phyloP scores from a whole-genome alignment of 768 basidiomycete species.

The Paxillus ammoniavirescens region DNA sequence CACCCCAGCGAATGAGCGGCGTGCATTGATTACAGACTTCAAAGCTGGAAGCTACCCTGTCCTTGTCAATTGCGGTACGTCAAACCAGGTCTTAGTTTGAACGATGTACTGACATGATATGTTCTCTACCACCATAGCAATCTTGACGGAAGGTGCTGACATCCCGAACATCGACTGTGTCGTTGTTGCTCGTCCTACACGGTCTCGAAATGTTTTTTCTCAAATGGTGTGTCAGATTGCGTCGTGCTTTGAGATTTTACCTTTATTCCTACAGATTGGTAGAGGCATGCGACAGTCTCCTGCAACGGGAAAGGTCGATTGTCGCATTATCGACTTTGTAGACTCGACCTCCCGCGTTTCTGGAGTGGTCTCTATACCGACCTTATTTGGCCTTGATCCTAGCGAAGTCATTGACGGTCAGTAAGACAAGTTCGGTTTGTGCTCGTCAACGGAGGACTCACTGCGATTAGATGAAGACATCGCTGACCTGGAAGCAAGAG shows the following conservation, averaged over 20 bases:
- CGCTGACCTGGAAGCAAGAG: conserved; percentile 46
- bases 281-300: conserved; percentile 89
- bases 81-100: conserved; percentile 8
- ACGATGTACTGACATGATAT: not conserved
- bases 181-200: conserved; percentile 82
- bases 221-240: conserved; percentile 69
- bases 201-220: conserved; percentile 84
- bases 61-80: conserved; percentile 81
- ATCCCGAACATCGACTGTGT: conserved; percentile 95
- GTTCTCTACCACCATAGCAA: conserved; percentile 41
- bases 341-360: conserved; percentile 66
- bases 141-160: conserved; percentile 92
- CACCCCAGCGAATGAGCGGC: conserved; percentile 65
- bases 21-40: conserved; percentile 63
- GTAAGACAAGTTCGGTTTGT: conserved; percentile 1
- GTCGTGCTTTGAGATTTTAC: not conserved
- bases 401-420: conserved; percentile 58
- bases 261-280: conserved; percentile 62
- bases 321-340: conserved; percentile 89
- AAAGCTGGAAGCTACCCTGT: conserved; percentile 76
- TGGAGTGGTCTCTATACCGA: conserved; percentile 77
- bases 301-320: conserved; percentile 75
- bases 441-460: conserved; percentile 2
- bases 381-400: conserved; percentile 85
- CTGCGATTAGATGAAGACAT: conserved; percentile 46